Base-by-base conservation (phyloP, 192 early-diverging fungal species). In the Chytriomyces sp. region DNA sequence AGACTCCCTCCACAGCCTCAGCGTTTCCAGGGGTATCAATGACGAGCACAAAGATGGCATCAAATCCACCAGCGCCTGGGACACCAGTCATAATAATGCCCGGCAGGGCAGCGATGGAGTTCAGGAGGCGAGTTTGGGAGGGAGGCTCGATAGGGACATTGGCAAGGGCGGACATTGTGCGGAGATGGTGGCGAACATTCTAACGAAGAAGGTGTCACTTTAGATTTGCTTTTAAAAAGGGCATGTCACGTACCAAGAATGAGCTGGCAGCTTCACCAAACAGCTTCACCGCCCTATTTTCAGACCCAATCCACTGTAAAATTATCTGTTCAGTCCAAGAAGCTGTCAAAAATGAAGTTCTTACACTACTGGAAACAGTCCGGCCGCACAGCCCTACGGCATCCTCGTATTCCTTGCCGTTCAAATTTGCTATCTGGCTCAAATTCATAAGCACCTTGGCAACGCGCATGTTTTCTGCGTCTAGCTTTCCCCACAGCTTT, bases 21-120 rank as follows among this genome's bases (percentile, higher is more conserved):
- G 53, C 55, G 5, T 77, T 63, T 3, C 12, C 56, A 30, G 56
- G 56, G 28, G 17, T 58, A 30, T 74, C 64, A 39, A 82, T 41
- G 1, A 71, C 82, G 44, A 99, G 83, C 63, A 93, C 94, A 75
- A 94, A 97, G 67, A 99, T 98, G 5, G 98, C 98, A 78, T 99
- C 98, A 62, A 88, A 98, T 4, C 98, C 98, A 41, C 98, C 98
- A 57, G 96, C 91, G 54, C 98, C 98, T 25, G 98, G 98, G 3
- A 99, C 95, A 26, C 94, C 96, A 19, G 93, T 91, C 88, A 95
- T 91, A 22, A 97, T 70, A 7, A 94, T 90, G 52, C 98, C 98
- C 44, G 92, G 88, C 3, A 91, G 81, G 4, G 78, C 64, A 72
- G 90, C 82, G 72, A 92, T 95, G 2, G 89, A 89, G 79, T 98